phyloP scores from a whole-genome alignment of 305 asterid species.

The Withania somnifera region DNA sequence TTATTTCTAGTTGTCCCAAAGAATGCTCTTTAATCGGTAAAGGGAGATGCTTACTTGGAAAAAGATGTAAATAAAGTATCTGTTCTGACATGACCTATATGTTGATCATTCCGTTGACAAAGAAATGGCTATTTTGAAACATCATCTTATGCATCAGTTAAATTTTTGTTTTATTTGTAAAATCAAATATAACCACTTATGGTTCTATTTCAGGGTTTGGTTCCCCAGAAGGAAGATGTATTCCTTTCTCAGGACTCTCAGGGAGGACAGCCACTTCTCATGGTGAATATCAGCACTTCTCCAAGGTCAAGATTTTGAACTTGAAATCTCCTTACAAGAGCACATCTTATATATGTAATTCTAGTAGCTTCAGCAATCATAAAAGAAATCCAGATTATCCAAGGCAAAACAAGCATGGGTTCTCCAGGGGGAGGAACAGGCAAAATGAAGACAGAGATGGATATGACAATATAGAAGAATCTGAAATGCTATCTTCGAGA shows the following conservation, averaged over 20 bases:
- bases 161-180: not conserved
- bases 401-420: slow-evolving; percentile 57
- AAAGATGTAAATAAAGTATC: not conserved
- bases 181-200: not conserved
- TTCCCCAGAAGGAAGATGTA: slow-evolving; percentile 42
- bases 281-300: slow-evolving; percentile 21
- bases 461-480: slow-evolving; percentile 45
- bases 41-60: not conserved
- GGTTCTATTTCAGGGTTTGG: slow-evolving; percentile 43
- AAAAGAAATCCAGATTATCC: slow-evolving; percentile 62
- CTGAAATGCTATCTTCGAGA: slow-evolving; percentile 53
- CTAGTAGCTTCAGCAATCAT: slow-evolving; percentile 45
- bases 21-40: not conserved
- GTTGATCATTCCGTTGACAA: not conserved
- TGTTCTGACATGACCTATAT: not conserved
- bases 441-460: slow-evolving; percentile 49
- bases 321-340: slow-evolving; percentile 29
- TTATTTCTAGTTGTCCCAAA: not conserved
- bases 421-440: slow-evolving; percentile 56
- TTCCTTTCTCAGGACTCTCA: slow-evolving; percentile 48
- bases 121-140: not conserved
- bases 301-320: slow-evolving; percentile 28
- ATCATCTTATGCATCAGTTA: not conserved
- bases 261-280: slow-evolving; percentile 40
- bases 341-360: slow-evolving; percentile 35